Percentiles rank a stretch among this genome's conserved stretches.
Evolutionary conservation across 2,329 filamentous ascomycete genomes (phyloP).

Genomic region (Beauveria sp.): DNA sequence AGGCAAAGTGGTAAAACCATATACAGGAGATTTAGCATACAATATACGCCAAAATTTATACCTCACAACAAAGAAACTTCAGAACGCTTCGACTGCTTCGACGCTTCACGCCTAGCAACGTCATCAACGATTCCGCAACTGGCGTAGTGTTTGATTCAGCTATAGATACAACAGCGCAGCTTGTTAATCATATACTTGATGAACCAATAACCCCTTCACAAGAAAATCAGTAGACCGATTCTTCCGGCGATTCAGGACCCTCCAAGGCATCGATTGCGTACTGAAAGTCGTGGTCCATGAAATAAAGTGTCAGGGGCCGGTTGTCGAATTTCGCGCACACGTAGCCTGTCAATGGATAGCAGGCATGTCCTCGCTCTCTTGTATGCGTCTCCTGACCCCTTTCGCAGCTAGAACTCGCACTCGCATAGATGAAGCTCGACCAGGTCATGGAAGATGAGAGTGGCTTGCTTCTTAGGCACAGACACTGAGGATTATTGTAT

Average conservation of each 20-base stretch:
- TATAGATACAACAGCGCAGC: background rate
- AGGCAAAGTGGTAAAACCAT: constrained; percentile 46
- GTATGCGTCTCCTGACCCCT: background rate
- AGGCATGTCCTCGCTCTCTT: background rate
- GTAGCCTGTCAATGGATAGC: background rate
- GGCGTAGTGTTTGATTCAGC: background rate
- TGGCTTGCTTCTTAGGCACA: background rate
- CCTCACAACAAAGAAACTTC: background rate
- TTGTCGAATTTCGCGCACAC: background rate
- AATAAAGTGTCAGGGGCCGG: background rate
- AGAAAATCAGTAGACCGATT: background rate
- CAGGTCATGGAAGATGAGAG: background rate
- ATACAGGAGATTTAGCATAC: background rate
- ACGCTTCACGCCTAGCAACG: background rate
- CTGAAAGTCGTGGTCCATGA: background rate
- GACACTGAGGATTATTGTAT: background rate
- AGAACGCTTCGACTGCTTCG: background rate
- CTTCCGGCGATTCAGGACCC: background rate
- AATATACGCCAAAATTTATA: background rate
- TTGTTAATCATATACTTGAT: too few species aligned
- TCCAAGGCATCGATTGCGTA: background rate
- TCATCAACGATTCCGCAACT: background rate
- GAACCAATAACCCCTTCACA: background rate
- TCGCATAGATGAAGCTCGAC: background rate
- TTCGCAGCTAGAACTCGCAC: background rate